Evolutionary conservation across 148 eudicot species (phyloP).

Genomic region (Polygonum maritimum): DNA sequence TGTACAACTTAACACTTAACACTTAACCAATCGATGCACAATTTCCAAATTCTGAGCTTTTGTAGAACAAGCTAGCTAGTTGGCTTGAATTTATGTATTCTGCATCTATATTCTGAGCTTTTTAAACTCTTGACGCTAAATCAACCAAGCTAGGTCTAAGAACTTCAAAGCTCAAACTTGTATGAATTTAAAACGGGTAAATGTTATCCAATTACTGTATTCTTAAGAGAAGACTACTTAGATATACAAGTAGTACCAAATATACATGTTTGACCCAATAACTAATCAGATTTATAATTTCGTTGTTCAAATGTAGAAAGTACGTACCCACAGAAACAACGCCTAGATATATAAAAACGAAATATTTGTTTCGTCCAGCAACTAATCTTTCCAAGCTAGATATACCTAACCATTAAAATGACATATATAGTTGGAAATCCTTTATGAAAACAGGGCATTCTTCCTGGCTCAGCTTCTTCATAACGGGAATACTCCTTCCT

Average conservation of each 20-base stretch:
- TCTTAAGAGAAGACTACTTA: too few species aligned
- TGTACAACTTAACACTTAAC: background rate
- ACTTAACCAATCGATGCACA: background rate
- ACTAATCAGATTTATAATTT: background rate
- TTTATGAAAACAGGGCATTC: background rate
- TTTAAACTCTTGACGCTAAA: background rate
- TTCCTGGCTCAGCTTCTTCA: background rate
- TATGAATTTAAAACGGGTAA: background rate
- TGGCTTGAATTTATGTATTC: background rate
- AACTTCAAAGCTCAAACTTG: background rate
- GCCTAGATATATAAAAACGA: too few species aligned
- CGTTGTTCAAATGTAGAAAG: background rate
- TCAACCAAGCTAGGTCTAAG: background rate
- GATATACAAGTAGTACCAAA: too few species aligned
- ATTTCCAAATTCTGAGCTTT: background rate
- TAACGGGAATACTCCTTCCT: background rate
- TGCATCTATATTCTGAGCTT: background rate
- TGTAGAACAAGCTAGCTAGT: background rate
- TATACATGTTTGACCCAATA: too few species aligned
- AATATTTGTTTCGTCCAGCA: background rate
- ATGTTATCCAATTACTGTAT: too few species aligned
- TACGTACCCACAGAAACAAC: background rate
- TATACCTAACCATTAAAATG: conserved; percentile 16
- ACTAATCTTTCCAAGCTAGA: background rate
- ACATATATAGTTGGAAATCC: conserved; percentile 2